Base-by-base conservation (phyloP, 495 filamentous ascomycete species). In the Bryoglossum gracile region DNA sequence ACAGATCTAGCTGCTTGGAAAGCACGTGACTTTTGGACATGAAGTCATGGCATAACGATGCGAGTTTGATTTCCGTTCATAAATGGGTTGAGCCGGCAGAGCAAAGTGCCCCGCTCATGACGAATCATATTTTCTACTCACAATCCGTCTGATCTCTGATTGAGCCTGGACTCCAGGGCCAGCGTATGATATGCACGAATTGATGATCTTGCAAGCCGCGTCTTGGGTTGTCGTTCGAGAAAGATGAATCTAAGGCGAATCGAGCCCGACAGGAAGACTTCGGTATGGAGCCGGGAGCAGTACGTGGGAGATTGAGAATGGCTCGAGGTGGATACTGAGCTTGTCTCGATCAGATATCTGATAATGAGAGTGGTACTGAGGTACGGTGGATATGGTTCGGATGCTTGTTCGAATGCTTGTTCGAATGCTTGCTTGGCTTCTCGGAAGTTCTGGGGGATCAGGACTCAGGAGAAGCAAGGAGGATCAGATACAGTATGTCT, bases 61-160 rank as follows among this genome's bases (percentile, higher is more conserved):
- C 6, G 18, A 24, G 38, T 41, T 41, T 41, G 38, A 41, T 41
- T 13, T 1, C 6, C 38, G n/a, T n/a, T n/a, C 17, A 22, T 6
- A 38, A 38, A 38, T 38, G 35, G 35, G 18, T 19, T 19, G 35
- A 38, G 35, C 18, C n/a, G 35, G 35, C n/a, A n/a, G n/a, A n/a
- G n/a, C n/a, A n/a, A n/a, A n/a, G n/a, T n/a, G n/a, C n/a, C n/a
- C n/a, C n/a, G n/a, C n/a, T n/a, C n/a, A 38, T 19, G 35, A 38
- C 35, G 35, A 38, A 38, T 38, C 3, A 19, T 8, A 17, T n/a
- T n/a, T n/a, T n/a, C 35, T 16, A 38, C 22, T 16, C 35, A 19
- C 35, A 38, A 22, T 41, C 14, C 38, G 19, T 41, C 38, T 41
- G 19, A 41, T 41, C 18, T 26, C 38, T 25, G 19, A 41, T 41